These are phyloP conservation scores for Xylariaceae sp. DNA, from an alignment of 2,329 filamentous ascomycete species.

Conservation along the genomic window DNA sequence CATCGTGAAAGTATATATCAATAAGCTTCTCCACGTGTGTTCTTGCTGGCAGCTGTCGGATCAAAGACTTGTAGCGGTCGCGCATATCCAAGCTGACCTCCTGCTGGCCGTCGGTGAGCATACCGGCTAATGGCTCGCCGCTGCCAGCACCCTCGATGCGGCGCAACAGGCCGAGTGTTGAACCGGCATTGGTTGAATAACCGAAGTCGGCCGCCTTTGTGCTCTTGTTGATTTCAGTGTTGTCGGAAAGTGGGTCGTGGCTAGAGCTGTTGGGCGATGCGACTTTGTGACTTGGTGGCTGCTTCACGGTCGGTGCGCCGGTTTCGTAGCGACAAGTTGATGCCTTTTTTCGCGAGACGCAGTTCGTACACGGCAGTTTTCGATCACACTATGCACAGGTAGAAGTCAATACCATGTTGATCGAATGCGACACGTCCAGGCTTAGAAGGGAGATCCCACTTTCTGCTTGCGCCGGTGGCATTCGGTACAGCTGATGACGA, in stretches of 20 bases:
- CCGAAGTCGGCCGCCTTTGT: slow-evolving; percentile 48
- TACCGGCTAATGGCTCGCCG: slow-evolving; percentile 32
- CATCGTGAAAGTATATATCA: slow-evolving; percentile 51
- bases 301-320: slow-evolving; percentile 40
- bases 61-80: slow-evolving; percentile 56
- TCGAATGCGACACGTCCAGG: slow-evolving; percentile 1
- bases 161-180: slow-evolving; percentile 52
- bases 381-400: slow-evolving; percentile 50
- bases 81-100: slow-evolving; percentile 40
- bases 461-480: slow-evolving; percentile 63
- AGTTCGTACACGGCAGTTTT: slow-evolving; percentile 56
- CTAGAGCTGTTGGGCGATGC: slow-evolving; percentile 17
- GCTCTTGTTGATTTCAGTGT: slow-evolving; percentile 33
- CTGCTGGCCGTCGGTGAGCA: slow-evolving; percentile 29
- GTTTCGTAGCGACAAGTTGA: slow-evolving; percentile 55
- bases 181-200: slow-evolving; percentile 46
- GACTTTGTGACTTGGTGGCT: slow-evolving; percentile 23
- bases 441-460: slow-evolving; percentile 30
- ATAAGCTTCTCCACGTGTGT: slow-evolving; percentile 52
- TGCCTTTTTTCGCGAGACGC: slow-evolving; percentile 53
- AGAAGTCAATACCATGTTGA: slow-evolving; percentile 13
- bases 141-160: slow-evolving; percentile 46
- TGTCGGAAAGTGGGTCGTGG: slow-evolving; percentile 17
- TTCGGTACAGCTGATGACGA: slow-evolving; percentile 61
- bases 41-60: slow-evolving; percentile 54